Percentiles rank a stretch among this genome's conserved stretches.
These are phyloP conservation scores for Fusarium sp. DNA, from an alignment of 2,329 filamentous ascomycete species.

Conservation along the genomic window DNA sequence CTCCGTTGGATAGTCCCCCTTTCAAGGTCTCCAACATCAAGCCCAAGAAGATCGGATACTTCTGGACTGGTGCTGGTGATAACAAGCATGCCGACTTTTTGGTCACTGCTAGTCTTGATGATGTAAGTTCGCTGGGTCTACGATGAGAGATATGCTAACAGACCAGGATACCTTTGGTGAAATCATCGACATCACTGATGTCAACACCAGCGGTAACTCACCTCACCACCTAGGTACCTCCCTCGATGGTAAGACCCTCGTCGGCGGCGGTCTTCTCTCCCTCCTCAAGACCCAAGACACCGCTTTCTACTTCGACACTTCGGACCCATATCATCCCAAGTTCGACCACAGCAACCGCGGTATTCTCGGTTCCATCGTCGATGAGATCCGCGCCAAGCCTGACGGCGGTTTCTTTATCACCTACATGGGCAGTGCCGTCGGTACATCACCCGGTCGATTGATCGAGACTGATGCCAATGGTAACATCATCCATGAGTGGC, in stretches of 20 bases:
- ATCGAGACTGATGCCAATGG: conserved; percentile 68
- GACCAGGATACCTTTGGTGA: conserved; percentile 67
- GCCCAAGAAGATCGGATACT: conserved; percentile 74
- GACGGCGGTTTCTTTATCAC: conserved; percentile 70
- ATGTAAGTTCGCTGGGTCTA: conserved; percentile 49
- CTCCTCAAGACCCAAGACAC: conserved; percentile 70
- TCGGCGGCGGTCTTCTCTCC: conserved; percentile 67
- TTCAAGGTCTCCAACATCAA: conserved; percentile 64
- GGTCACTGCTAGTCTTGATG: conserved; percentile 67
- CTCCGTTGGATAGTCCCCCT: conserved; percentile 62
- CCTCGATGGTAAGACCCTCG: conserved; percentile 65
- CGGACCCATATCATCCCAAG: conserved; percentile 66
- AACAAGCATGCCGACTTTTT: conserved; percentile 69
- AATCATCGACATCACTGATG: conserved; percentile 66
- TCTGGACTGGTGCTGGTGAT: conserved; percentile 70
- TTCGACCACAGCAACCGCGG: conserved; percentile 69
- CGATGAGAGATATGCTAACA: not conserved
- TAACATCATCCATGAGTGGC: conserved; percentile 71
- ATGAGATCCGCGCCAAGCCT: conserved; percentile 71
- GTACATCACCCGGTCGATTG: conserved; percentile 67
- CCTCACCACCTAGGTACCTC: conserved; percentile 68
- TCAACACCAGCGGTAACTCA: conserved; percentile 67
- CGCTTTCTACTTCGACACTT: conserved; percentile 69
- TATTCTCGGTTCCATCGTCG: conserved; percentile 67
- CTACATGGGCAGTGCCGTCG: conserved; percentile 68